These are phyloP conservation scores for Leccinum brunneo-olivaceum DNA, from an alignment of 1,284 basidiomycete genomes.

Conservation along the genomic window DNA sequence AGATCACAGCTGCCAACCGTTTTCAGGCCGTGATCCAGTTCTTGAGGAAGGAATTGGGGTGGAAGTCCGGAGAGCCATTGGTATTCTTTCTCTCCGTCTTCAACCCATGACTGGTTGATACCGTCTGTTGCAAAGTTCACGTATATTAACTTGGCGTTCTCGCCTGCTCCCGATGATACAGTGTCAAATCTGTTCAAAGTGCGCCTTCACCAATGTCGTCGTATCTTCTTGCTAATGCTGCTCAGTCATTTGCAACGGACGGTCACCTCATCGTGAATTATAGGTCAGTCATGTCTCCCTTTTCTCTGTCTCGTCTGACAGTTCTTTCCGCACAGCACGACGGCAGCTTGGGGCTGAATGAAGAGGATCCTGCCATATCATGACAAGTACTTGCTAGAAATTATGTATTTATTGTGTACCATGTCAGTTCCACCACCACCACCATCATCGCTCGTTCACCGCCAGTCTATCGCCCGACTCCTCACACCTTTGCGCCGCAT, in stretches of 20 bases:
- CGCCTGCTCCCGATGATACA: conserved; percentile 78
- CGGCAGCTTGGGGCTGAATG: conserved; percentile 69
- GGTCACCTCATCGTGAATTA: conserved; percentile 95
- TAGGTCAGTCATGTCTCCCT: conserved; percentile 49
- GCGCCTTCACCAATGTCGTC: neutral
- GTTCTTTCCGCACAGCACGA: conserved; percentile 44
- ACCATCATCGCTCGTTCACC: conserved; percentile 39
- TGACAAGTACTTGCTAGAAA: neutral
- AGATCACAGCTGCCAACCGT: conserved; percentile 90
- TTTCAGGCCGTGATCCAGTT: conserved; percentile 97
- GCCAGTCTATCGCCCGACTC: conserved; percentile 45
- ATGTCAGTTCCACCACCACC: conserved; percentile 14
- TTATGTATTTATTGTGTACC: neutral
- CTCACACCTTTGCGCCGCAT: conserved; percentile 52
- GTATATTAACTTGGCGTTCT: conserved; percentile 97
- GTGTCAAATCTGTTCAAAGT: conserved; percentile 86
- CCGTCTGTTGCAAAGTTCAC: conserved; percentile 60
- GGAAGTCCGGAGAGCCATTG: conserved; percentile 83
- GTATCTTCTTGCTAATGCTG: conserved; percentile 2
- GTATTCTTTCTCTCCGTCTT: conserved; percentile 37
- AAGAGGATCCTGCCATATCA: too few relatives aligned
- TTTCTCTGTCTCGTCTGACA: conserved; percentile 4
- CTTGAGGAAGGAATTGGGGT: conserved; percentile 82
- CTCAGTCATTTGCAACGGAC: conserved; percentile 85
- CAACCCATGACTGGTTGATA: too few relatives aligned